Evolutionary conservation across 768 basidiomycete species (phyloP).

Genomic region (Boletus coccyginus): DNA sequence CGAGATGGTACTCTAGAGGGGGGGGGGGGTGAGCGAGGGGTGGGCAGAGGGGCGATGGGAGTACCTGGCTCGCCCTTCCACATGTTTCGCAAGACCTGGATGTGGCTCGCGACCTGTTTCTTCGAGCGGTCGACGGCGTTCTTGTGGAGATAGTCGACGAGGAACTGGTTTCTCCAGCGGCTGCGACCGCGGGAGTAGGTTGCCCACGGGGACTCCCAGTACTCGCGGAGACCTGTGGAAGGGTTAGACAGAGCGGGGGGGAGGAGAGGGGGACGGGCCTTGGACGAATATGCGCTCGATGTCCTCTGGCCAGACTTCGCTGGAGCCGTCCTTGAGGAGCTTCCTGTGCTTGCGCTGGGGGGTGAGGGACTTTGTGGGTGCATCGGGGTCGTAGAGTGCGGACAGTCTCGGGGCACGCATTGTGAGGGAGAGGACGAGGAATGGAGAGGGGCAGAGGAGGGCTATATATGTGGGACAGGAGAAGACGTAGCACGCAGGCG

Average conservation of each 20-base stretch:
- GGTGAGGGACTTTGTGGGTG: conserved; percentile 37
- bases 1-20: conserved; percentile 65
- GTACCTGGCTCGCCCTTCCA: conserved; percentile 81
- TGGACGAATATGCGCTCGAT: conserved; percentile 77
- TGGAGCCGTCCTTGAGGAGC: conserved; percentile 75
- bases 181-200: conserved; percentile 77
- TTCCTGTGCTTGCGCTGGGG: conserved; percentile 82
- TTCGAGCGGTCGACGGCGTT: conserved; percentile 70
- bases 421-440: conserved; percentile 8
- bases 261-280: conserved; percentile 38
- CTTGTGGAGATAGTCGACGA: conserved; percentile 76
- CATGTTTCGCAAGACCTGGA: conserved; percentile 83
- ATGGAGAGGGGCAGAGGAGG: conserved; percentile 9
- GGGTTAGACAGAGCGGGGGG: conserved; percentile 1
- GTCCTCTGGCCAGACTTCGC: conserved; percentile 79
- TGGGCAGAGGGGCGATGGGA: not conserved
- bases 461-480: conserved; percentile 36
- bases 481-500: conserved; percentile 20
- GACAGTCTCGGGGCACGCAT: conserved; percentile 28
- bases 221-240: conserved; percentile 61
- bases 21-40: not conserved
- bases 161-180: conserved; percentile 81
- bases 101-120: conserved; percentile 89
- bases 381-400: conserved; percentile 19
- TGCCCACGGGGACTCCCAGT: conserved; percentile 81